Conservation (phyloP, 2,329 filamentous ascomycete genomes). For the Alternaria arborescens region DNA sequence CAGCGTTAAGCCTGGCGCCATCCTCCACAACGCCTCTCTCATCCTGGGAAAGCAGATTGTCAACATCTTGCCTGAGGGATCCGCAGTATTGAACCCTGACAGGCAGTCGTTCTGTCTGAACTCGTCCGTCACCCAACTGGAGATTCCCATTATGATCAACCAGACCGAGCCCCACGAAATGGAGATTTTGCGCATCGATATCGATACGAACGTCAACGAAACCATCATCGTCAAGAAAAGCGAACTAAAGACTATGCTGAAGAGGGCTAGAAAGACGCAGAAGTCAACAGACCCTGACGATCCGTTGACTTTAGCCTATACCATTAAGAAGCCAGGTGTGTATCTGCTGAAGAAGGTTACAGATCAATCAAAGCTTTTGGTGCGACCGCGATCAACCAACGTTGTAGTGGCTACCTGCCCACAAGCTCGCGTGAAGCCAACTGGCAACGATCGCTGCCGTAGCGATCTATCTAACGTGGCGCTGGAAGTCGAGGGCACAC, state of each 20-base stretch:
- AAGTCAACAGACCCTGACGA: conserved; percentile 60
- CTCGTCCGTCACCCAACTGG: conserved; percentile 65
- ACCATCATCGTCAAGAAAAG: conserved; percentile 76
- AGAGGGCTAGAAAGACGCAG: conserved; percentile 69
- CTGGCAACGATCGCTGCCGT: conserved; percentile 75
- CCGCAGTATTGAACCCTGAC: conserved; percentile 86
- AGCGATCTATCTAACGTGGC: conserved; percentile 87
- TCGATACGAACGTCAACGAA: conserved; percentile 82
- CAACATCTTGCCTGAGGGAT: conserved; percentile 95
- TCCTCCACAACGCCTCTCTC: conserved; percentile 90
- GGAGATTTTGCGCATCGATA: conserved; percentile 85
- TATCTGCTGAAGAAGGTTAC: conserved; percentile 86
- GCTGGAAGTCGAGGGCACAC: conserved; percentile 85
- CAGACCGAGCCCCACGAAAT: conserved; percentile 89
- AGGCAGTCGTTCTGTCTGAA: conserved; percentile 83
- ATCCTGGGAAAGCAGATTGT: conserved; percentile 97
- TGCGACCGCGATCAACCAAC: conserved; percentile 77
- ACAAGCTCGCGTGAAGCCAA: conserved; percentile 74
- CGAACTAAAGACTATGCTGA: conserved; percentile 78
- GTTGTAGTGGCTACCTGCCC: conserved; percentile 89
- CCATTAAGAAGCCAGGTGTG: conserved; percentile 84
- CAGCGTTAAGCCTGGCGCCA: conserved; percentile 85
- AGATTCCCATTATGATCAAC: conserved; percentile 89
- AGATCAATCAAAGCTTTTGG: conserved; percentile 93
- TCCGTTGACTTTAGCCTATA: conserved; percentile 74